Evolutionary conservation across 176 grass and related monocot species (phyloP).

Genomic region (Rhynchospora pubera): DNA sequence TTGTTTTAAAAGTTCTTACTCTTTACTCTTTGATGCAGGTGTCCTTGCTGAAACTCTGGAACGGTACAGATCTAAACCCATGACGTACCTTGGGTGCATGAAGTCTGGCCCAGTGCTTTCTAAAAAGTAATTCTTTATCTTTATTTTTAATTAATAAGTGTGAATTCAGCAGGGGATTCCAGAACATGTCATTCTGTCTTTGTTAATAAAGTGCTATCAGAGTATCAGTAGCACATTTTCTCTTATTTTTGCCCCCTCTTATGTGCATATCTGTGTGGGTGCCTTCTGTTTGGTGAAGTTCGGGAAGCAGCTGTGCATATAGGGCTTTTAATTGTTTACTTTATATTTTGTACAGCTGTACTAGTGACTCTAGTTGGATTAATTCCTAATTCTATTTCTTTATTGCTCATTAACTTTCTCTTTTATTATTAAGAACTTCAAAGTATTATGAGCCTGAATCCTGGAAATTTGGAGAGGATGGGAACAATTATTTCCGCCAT

Average conservation of each 20-base stretch:
- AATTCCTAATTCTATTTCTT: background rate
- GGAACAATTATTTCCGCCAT: constrained; percentile 72
- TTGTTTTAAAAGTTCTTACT: background rate
- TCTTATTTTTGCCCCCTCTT: background rate
- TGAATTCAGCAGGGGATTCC: background rate
- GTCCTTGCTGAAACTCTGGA: constrained; percentile 42
- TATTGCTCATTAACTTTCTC: background rate
- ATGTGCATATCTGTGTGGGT: background rate
- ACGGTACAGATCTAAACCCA: constrained; percentile 37
- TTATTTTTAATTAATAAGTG: background rate
- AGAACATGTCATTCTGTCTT: background rate
- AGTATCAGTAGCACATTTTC: too few relatives aligned
- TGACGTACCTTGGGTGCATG: constrained; percentile 76
- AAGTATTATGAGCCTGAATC: constrained; percentile 80
- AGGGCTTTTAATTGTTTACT: background rate
- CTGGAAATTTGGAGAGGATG: constrained; percentile 84
- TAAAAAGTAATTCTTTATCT: constrained; percentile 47
- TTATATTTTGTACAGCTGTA: background rate
- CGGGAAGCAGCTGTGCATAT: background rate
- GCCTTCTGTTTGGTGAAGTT: background rate
- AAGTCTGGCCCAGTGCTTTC: constrained; percentile 75
- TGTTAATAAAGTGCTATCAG: background rate
- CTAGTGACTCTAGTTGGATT: background rate
- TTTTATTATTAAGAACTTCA: constrained; percentile 10
- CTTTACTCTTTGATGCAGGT: constrained; percentile 22